Percentiles rank a stretch among this genome's conserved stretches.
Conservation (phyloP, 495 filamentous ascomycete genomes). For the Barbatosphaeria neglecta region DNA sequence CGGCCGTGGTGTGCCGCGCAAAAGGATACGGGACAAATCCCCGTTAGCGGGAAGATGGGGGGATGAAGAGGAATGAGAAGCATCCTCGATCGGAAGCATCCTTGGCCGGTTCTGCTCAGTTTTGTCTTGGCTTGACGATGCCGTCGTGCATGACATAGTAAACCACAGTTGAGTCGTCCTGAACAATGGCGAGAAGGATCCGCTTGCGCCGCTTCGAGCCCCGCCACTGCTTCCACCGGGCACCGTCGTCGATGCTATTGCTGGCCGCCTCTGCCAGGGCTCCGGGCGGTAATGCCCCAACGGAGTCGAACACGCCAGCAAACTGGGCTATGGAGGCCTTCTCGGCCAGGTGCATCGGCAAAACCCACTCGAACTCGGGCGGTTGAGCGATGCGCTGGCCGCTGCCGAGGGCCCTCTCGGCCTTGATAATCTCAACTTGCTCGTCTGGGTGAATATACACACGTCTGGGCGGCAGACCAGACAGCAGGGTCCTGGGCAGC, state of each 20-base stretch:
- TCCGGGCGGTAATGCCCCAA: constrained; percentile 39
- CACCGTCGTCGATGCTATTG: constrained; percentile 13
- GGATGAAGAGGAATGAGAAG: too few species aligned
- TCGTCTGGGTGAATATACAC: constrained; percentile 91
- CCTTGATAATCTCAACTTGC: constrained; percentile 66
- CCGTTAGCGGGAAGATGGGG: too few species aligned
- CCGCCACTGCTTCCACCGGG: constrained; percentile 22
- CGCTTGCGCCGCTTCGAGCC: constrained; percentile 49
- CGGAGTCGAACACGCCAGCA: constrained; percentile 67
- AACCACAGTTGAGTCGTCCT: constrained; percentile 84
- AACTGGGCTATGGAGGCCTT: constrained; percentile 69
- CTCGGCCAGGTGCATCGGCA: constrained; percentile 74
- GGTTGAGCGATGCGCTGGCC: constrained; percentile 27
- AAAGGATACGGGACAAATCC: too few species aligned
- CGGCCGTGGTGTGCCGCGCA: too few species aligned
- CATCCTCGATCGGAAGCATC: too few species aligned
- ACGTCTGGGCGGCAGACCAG: constrained; percentile 75
- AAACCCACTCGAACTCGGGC: constrained; percentile 67
- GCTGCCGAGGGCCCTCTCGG: constrained; percentile 22
- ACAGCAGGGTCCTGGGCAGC: constrained; percentile 56
- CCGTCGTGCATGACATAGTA: constrained; percentile 96
- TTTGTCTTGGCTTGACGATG: constrained; percentile 90
- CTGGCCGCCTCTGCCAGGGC: constrained; percentile 1
- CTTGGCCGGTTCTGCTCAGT: too few species aligned
- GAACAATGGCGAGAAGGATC: constrained; percentile 67